Evolutionary conservation across 2,329 filamentous ascomycete genomes (phyloP).

Genomic region (Trichoderma sp.): DNA sequence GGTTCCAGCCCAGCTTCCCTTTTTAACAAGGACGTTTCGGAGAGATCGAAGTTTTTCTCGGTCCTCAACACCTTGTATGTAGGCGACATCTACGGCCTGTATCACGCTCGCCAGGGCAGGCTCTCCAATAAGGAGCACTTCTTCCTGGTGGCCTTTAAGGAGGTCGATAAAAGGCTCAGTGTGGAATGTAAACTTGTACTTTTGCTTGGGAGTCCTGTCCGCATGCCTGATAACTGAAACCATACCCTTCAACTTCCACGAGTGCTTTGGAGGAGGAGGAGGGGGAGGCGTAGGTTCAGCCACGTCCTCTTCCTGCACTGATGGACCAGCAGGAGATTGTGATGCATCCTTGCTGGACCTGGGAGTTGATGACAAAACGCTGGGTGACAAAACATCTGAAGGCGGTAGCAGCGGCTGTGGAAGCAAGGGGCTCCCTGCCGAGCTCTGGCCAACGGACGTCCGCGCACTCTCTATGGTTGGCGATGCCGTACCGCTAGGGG

Average conservation of each 20-base stretch:
- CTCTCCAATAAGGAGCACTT: constrained; percentile 90
- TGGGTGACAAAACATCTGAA: constrained; percentile 32
- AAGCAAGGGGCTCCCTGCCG: constrained; percentile 36
- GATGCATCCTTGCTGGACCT: constrained; percentile 35
- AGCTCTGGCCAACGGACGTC: constrained; percentile 37
- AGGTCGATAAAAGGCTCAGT: constrained; percentile 94
- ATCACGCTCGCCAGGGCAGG: constrained; percentile 85
- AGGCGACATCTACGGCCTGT: constrained; percentile 78
- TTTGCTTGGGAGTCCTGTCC: constrained; percentile 96
- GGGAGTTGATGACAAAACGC: constrained; percentile 36
- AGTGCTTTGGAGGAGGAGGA: constrained; percentile 75
- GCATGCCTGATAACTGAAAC: constrained; percentile 95
- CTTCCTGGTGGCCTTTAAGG: constrained; percentile 91
- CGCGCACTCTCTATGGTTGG: constrained; percentile 34
- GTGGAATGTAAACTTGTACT: constrained; percentile 99
- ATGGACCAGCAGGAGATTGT: constrained; percentile 24
- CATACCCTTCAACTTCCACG: constrained; percentile 97
- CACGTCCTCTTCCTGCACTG: constrained; percentile 29
- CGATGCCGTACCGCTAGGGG: constrained; percentile 32
- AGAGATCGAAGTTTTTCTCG: constrained; percentile 79
- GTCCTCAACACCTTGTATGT: constrained; percentile 79
- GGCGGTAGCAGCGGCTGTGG: constrained; percentile 38
- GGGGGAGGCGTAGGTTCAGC: constrained; percentile 47
- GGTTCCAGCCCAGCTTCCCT: constrained; percentile 89
- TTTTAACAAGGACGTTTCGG: constrained; percentile 84